Percentiles rank a stretch among this genome's conserved stretches.
Evolutionary conservation across 2,329 filamentous ascomycete species (phyloP).

Genomic region (Albophoma yamanashiensis): DNA sequence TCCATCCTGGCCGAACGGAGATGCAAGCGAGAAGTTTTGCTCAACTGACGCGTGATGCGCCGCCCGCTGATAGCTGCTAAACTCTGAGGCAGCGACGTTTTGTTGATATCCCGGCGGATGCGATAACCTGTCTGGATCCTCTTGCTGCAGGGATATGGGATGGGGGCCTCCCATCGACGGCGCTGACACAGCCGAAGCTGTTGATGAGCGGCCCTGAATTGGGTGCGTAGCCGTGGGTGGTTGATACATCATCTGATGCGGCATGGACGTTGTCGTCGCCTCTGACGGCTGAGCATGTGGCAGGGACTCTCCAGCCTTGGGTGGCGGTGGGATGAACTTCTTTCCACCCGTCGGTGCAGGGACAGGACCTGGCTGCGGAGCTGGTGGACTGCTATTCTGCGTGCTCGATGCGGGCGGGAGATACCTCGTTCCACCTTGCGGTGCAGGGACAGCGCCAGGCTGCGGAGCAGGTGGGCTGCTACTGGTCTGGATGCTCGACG

Average conservation of each 20-base stretch:
- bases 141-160: conserved; percentile 15
- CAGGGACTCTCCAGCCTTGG: conserved; percentile 35
- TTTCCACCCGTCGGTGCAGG: conserved; percentile 29
- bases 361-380: conserved; percentile 47
- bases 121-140: conserved; percentile 19
- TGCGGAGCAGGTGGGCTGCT: conserved; percentile 41
- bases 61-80: conserved; percentile 34
- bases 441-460: conserved; percentile 42
- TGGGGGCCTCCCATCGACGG: conserved; percentile 13
- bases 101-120: conserved; percentile 48
- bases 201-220: conserved; percentile 34
- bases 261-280: conserved; percentile 31
- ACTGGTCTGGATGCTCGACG: conserved; percentile 16
- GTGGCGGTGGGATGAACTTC: conserved; percentile 35
- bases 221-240: conserved; percentile 30
- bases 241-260: conserved; percentile 37
- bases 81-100: conserved; percentile 40
- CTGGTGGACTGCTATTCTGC: conserved; percentile 29
- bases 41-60: conserved; percentile 24
- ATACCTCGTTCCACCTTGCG: conserved; percentile 17
- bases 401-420: conserved; percentile 28
- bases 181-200: conserved; percentile 21
- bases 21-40: conserved; percentile 6
- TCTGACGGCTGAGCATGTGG: conserved; percentile 19
- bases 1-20: conserved; percentile 16